Evolutionary conservation across 106 monocot genomes (phyloP), one percentile per base, ranked within the genome.

Genomic region (Allium sativum): DNA sequence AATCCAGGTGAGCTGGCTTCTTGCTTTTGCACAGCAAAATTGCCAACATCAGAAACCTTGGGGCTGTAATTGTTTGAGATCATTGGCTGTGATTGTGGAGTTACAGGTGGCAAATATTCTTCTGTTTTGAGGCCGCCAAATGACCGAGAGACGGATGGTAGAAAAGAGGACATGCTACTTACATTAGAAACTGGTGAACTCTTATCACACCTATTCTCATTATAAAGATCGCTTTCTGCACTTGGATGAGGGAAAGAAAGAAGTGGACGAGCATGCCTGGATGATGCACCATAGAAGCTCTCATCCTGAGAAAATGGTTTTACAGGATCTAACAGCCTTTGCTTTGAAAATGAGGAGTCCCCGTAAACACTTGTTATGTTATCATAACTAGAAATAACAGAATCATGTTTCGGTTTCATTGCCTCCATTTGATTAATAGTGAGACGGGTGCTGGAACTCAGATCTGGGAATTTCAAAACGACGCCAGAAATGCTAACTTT

Each of bases 401-500:
- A 16, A 40, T 64, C 67, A 13, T 42, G 31, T 67, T 61, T 86
- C 9, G 66, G 47, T 20, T 81, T 73, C 46, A 52, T 43, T 12
- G 40, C 58, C 58, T 80, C 81, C 40, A 62, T 43, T 54, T 67
- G 73, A 65, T 76, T 70, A 31, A 68, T 77, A 51, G 74, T 65
- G 65, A 84, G 78, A 56, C 53, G 67, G 18, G 74, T 72, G 54
- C 69, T 70, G 43, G 73, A 67, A 74, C 62, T 69, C 16, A 77
- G 63, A 51, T 90, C 84, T 70, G 80, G 79, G 59, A 96, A 96
- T 54, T 66, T 82, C 43, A 96, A 58, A 62, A 96, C 72, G 14
- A 96, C 84, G 45, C 96, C 96, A 73, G 96, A 87, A 54, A 96
- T 96, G 70, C 96, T 96, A 42, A 96, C 60, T 79, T 96, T 96